Evolutionary conservation across 2,329 filamentous ascomycete genomes (phyloP).

Genomic region (Magnaporthiopsis incrustans): DNA sequence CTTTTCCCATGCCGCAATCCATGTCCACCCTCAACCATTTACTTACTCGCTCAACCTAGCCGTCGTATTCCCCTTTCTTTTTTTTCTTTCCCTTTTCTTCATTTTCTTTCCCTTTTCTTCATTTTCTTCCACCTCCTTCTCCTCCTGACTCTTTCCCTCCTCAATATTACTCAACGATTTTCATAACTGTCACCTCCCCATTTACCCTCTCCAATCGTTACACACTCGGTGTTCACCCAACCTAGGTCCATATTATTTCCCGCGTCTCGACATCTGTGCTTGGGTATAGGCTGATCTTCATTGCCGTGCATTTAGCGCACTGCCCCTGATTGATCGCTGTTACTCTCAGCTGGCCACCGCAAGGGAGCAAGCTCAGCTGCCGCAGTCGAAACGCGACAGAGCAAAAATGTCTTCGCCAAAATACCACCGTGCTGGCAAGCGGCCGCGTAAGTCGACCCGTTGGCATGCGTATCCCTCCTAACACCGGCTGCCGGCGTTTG

Average conservation of each 20-base stretch:
- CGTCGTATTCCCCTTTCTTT: background rate
- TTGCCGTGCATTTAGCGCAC: background rate
- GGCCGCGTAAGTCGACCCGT: constrained; percentile 19
- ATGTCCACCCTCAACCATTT: background rate
- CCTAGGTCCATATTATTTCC: background rate
- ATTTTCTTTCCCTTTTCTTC: background rate
- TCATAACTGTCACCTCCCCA: background rate
- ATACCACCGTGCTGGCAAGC: constrained; percentile 21
- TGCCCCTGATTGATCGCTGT: background rate
- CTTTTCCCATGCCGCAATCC: background rate
- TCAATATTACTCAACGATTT: background rate
- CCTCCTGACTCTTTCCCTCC: background rate
- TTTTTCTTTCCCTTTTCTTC: background rate
- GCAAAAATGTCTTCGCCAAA: constrained; percentile 21
- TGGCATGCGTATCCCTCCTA: background rate
- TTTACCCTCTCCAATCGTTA: background rate
- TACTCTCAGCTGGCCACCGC: background rate
- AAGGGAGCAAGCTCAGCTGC: background rate
- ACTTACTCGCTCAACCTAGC: background rate
- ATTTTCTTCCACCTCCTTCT: background rate
- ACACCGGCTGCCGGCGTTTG: background rate
- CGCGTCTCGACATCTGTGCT: background rate
- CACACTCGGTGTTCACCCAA: too few relatives aligned
- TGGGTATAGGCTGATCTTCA: background rate
- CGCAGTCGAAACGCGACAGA: background rate